Evolutionary conservation across 805 yeast genomes (phyloP), one percentile per base, ranked within the genome.

Genomic region (Clavispora phyllophila): DNA sequence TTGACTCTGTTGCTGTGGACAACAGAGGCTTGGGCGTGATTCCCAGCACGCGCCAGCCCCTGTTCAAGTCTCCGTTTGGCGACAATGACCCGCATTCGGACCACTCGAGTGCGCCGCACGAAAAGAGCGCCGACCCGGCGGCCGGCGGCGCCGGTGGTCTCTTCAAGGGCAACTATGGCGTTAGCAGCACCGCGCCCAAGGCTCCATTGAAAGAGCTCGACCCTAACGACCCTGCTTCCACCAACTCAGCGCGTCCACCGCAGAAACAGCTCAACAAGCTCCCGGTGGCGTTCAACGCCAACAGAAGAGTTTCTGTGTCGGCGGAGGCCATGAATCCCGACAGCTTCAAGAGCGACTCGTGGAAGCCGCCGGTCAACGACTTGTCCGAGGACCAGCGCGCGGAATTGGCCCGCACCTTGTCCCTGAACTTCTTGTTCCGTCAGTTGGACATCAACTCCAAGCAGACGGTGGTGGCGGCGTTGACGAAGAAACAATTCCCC

Each of bases 311-410:
- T 3, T 84, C 95, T 17, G 96, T 89, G 12, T 80, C 89, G 43
- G 96, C 96, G 5, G 97, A 89, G 65, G 84, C 93, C 2, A 62
- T 85, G 55, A 83, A 85, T 57, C 95, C 93, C 5, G 81, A 80
- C 47, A 78, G 76, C 26, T 81, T 85, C 56, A 70, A 72, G 42
- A 72, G 78, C 26, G 85, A 80, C 56, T 73, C 78, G 41, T 84
- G 90, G 90, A 76, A 70, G 47, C 84, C 87, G 5, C 90, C 91
- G 9, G 79, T 73, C 39, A 81, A 80, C 53, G 74, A 81, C 51
- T 76, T 84, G 57, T 66, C 79, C 3, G 62, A 68, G 1, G 81
- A 78, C 36, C 96, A 88, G 63, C 66, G 82, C 44, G 65, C 68
- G 42, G 79, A 90, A 50, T 74, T 90, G 50, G 79, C 84, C 47